These are phyloP conservation scores for Zygosaccharomyces gambellarensis DNA, from an alignment of 805 yeast genomes.

Conservation along the genomic window DNA sequence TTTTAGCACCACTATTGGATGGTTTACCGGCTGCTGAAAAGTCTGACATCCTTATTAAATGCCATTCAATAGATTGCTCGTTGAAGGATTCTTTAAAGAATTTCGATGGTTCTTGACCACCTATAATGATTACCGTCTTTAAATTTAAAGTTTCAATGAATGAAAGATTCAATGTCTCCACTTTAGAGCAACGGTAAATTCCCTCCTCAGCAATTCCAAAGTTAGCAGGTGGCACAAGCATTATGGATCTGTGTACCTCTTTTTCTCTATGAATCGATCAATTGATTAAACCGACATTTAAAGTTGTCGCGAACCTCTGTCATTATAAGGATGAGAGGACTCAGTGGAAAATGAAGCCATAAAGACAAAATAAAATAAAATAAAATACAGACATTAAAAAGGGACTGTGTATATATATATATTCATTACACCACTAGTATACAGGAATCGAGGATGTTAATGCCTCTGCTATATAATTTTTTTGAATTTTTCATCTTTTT, in stretches of 20 bases:
- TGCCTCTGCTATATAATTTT: neutral
- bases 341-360: neutral
- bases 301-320: neutral
- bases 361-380: neutral
- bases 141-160: conserved; percentile 71
- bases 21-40: conserved; percentile 23
- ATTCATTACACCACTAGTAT: neutral
- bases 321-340: neutral
- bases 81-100: conserved; percentile 62
- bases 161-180: conserved; percentile 71
- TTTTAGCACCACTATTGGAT: conserved; percentile 5
- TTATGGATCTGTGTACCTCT: conserved; percentile 22
- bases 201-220: conserved; percentile 90
- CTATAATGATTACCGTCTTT: conserved; percentile 65
- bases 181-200: conserved; percentile 71
- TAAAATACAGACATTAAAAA: neutral
- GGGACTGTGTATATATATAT: neutral
- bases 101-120: conserved; percentile 81
- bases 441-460: neutral
- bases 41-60: conserved; percentile 34
- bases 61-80: conserved; percentile 48
- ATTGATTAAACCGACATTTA: neutral
- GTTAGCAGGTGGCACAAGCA: conserved; percentile 90
- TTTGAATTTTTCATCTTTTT: conserved; percentile 21
- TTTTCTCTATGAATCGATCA: neutral